Base-by-base conservation (phyloP, 2,329 filamentous ascomycete genomes). In the Xylariaceae sp. region DNA sequence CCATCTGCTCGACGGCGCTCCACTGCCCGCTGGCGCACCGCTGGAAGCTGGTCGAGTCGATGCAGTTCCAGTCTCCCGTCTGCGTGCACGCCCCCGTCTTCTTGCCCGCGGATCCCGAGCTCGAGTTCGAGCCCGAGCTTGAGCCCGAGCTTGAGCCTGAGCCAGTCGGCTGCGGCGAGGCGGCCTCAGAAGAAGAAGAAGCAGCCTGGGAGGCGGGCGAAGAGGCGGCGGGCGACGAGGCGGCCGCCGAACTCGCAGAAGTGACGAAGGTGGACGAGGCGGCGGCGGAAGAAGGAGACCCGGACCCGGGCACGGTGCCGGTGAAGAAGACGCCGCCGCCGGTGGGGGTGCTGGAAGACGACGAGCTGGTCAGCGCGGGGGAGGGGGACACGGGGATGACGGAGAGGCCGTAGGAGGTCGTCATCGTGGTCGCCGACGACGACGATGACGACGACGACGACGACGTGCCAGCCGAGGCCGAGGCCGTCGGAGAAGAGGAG, bases 1-100 rank as follows among this genome's bases (percentile, higher is more conserved):
- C 67, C 64, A 79, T 65, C 22, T 56, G 46, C 38, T 70, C 61
- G 24, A 61, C 40, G 5, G 45, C 49, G 13, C 68, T 66, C 76
- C 76, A 80, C 34, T 54, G 45, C 5, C 75, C 75, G 11, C 64
- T 69, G n/a, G 72, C 75, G 45, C 76, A 80, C 36, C 74, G 73
- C 57, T 80, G 75, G 64, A 76, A 80, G 31, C 65, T 61, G 16
- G 54, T 57, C 31, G 73, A 74, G 13, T 57, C 61, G 17, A 76
- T 57, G 50, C 77, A 80, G 56, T 74, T 71, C 72, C 72, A 80
- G 12, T 55, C 45, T 14, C 77, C 77, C 46, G 80, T 74, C 4
- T 57, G 37, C 21, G 50, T 55, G 58, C 77, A 80, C 35, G 46
- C 47, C 25, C 60, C 56, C 17, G 44, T 39, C 29, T 50, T 39